Percentiles rank a stretch among this genome's conserved stretches.
These are phyloP conservation scores for Penicillium cosmopolitanum DNA, from an alignment of 495 filamentous ascomycete genomes.

Conservation along the genomic window DNA sequence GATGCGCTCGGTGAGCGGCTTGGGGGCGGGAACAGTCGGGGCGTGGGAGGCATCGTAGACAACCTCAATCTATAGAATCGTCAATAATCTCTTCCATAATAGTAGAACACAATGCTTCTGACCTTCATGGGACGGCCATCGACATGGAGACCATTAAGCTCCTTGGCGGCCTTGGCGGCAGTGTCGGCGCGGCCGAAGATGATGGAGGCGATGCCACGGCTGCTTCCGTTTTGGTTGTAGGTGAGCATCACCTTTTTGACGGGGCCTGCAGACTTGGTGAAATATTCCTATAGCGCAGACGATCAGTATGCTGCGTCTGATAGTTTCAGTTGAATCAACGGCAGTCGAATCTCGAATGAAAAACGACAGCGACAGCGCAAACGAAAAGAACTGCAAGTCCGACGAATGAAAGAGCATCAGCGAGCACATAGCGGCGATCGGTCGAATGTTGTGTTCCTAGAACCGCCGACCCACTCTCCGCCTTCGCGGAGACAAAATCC, in stretches of 20 bases:
- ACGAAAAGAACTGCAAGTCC: constrained; percentile 28
- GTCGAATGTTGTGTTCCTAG: constrained; percentile 7
- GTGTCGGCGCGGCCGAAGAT: constrained; percentile 76
- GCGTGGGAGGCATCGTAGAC: constrained; percentile 77
- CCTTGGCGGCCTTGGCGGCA: constrained; percentile 77
- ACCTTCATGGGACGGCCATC: constrained; percentile 93
- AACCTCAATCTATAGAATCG: constrained; percentile 73
- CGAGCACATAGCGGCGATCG: constrained; percentile 66
- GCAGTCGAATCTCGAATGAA: constrained; percentile 27
- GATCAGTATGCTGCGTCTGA: constrained; percentile 47
- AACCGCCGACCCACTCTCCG: neutral
- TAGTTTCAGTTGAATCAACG: constrained; percentile 24
- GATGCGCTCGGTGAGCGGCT: constrained; percentile 85
- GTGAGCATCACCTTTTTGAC: constrained; percentile 87
- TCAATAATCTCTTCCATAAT: constrained; percentile 25
- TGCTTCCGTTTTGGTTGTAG: constrained; percentile 88
- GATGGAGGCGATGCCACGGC: constrained; percentile 85
- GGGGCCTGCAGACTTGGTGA: constrained; percentile 81
- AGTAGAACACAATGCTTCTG: constrained; percentile 17
- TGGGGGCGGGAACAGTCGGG: constrained; percentile 63
- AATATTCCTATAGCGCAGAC: constrained; percentile 83
- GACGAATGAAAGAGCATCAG: constrained; percentile 58
- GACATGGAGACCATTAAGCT: constrained; percentile 85
- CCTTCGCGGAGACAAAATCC: neutral
- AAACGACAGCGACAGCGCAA: constrained; percentile 34